Base-by-base conservation (phyloP, 495 filamentous ascomycete genomes). In the Penicillium goetzii region DNA sequence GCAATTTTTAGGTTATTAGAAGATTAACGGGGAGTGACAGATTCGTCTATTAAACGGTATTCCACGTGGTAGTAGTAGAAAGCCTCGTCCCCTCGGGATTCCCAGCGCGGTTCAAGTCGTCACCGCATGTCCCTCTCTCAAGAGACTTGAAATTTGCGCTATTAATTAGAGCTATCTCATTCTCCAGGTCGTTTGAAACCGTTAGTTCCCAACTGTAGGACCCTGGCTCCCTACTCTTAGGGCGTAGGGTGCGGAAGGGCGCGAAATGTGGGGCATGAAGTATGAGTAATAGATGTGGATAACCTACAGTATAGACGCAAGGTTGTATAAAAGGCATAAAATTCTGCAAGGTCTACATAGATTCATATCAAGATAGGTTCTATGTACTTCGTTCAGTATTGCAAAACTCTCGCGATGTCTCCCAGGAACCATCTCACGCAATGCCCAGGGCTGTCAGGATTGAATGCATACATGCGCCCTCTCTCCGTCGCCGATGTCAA, bases 401-500 rank as follows among this genome's bases (percentile, higher is more conserved):
- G 2, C 8, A 45, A 21, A 1, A 23, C 4, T 4, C 12, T 30
- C 54, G n/a, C 34, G 0, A 59, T 51, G 57, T 34, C 57, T 26
- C n/a, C 57, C 0, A 38, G 17, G 2, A 30, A 28, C n/a, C 21
- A 25, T 2, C 28, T 61, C 3, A 3, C 30, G 4, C 53, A 57
- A 21, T 56, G 41, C 45, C 21, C 63, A 9, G 53, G 28, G 5
- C 43, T 65, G 3, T 19, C 63, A 14, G 58, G 51, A 0, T 7
- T 56, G 9, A 30, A 67, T 6, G 30, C 59, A 6, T 64, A 58
- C 49, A 38, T 67, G 8, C 62, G 68, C 10, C 60, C 65, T 25
- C 60, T 70, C 7, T 56, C 47, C 11, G 32, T 41, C 19, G 36
- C 61, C 23, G 70, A 72, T n/a, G 51, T 70, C 11, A 60, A 70